Evolutionary conservation across 2,329 filamentous ascomycete species (phyloP).

Genomic region (Teratosphaeria gauchensis): DNA sequence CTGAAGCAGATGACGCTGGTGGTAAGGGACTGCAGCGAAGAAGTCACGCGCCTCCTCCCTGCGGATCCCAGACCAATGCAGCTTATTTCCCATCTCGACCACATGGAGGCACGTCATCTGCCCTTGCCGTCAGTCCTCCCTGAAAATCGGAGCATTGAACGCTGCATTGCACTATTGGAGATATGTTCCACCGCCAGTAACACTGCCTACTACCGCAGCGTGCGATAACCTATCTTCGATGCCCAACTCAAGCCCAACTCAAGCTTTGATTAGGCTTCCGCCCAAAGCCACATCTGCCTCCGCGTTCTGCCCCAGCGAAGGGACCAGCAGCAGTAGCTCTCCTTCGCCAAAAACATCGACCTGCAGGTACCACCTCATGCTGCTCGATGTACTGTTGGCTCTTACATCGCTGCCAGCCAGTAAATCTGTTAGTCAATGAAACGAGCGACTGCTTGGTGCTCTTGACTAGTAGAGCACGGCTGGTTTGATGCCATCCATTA

Average conservation of each 20-base stretch:
- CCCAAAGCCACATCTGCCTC: not conserved
- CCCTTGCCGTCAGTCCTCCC: not conserved
- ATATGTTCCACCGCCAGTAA: not conserved
- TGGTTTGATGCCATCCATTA: not conserved
- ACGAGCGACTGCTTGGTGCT: no score
- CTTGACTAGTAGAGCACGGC: not conserved
- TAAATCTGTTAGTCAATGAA: not conserved
- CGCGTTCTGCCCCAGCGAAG: not conserved
- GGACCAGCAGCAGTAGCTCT: not conserved
- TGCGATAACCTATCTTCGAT: not conserved
- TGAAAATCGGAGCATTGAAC: not conserved
- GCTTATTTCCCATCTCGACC: not conserved
- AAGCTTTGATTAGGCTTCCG: not conserved
- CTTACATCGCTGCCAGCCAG: not conserved
- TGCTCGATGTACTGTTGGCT: not conserved
- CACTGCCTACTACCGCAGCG: not conserved
- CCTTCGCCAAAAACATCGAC: not conserved
- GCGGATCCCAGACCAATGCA: not conserved
- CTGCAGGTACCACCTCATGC: not conserved
- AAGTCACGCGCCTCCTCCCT: not conserved
- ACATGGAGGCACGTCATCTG: not conserved
- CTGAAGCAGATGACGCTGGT: not conserved
- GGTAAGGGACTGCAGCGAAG: not conserved
- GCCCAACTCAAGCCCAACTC: not conserved
- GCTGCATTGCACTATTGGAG: not conserved